These are phyloP conservation scores for Eutypa lata DNA, from an alignment of 2,329 filamentous ascomycete genomes.

Conservation along the genomic window DNA sequence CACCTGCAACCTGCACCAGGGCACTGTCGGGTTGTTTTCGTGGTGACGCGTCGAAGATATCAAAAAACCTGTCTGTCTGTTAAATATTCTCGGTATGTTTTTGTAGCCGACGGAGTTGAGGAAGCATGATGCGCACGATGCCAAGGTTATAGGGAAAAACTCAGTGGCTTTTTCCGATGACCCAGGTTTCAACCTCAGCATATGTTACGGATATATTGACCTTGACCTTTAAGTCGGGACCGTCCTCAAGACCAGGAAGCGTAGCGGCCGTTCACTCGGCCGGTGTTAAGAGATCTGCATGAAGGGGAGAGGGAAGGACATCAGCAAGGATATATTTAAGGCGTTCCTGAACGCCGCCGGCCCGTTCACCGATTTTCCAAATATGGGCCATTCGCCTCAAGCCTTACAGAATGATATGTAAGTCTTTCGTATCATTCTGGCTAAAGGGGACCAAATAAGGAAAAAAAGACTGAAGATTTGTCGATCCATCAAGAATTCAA, in stretches of 20 bases:
- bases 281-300: background rate
- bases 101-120: background rate
- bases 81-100: background rate
- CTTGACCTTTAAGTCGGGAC: background rate
- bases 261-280: background rate
- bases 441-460: conserved; percentile 39
- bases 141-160: background rate
- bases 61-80: background rate
- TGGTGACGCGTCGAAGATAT: background rate
- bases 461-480: conserved; percentile 4
- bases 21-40: background rate
- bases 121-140: background rate
- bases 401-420: conserved; percentile 17
- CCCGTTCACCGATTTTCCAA: conserved; percentile 36
- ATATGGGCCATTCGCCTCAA: conserved; percentile 21
- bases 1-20: too few relatives aligned
- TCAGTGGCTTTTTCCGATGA: background rate
- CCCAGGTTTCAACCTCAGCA: background rate
- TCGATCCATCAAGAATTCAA: background rate
- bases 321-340: conserved; percentile 20
- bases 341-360: conserved; percentile 26
- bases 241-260: background rate
- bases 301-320: background rate
- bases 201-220: background rate
- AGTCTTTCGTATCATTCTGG: conserved; percentile 29